Conservation (phyloP, 169 alveolate species). For the Ichthyophthirius multifiliis region DNA sequence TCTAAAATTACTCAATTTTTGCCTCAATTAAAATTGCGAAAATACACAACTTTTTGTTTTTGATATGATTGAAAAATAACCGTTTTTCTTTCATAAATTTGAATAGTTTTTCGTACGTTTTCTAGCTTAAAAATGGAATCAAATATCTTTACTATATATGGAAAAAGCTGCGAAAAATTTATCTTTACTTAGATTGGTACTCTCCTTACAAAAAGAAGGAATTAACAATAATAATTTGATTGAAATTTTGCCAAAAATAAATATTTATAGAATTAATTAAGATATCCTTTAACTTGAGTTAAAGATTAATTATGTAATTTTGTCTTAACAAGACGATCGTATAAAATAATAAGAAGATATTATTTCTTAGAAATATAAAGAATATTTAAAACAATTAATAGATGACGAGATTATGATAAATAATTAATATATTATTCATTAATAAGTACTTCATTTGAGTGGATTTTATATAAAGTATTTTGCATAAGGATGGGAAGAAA, state of each 20-base stretch:
- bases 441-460: not conserved
- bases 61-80: not conserved
- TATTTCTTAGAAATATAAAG: not conserved
- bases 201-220: not conserved
- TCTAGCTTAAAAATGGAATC: not conserved
- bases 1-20: not conserved
- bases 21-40: not conserved
- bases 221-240: not conserved
- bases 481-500: not conserved
- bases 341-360: no score
- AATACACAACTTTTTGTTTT: not conserved
- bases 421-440: not conserved
- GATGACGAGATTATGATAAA: not conserved
- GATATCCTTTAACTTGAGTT: not conserved
- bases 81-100: not conserved
- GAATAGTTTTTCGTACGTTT: not conserved
- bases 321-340: not conserved
- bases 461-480: constrained; percentile 18
- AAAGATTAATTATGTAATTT: not conserved
- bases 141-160: not conserved
- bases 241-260: not conserved
- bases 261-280: not conserved
- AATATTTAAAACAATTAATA: not conserved
- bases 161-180: not conserved
- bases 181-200: not conserved